phyloP scores from a whole-genome alignment of 2,329 filamentous ascomycete species.

The Dactylellina haptotyla region DNA sequence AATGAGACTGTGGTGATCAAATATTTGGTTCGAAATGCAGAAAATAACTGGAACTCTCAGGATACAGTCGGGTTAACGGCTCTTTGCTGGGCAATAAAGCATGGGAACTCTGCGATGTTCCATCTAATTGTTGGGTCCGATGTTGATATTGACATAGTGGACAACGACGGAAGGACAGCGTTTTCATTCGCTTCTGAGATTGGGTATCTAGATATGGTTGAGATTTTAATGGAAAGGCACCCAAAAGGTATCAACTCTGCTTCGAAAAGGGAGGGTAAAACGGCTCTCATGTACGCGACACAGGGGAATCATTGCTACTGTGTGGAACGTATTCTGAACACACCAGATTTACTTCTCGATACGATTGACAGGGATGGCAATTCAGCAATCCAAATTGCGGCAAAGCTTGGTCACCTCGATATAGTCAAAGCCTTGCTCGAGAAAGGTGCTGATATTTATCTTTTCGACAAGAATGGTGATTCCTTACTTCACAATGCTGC shows the following conservation, averaged over 20 bases:
- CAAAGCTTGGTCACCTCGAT: not conserved
- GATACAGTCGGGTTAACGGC: slow-evolving; percentile 10
- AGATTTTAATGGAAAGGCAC: not conserved
- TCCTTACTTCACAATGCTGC: too few relatives aligned
- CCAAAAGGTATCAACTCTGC: not conserved
- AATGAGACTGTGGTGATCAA: slow-evolving; percentile 1
- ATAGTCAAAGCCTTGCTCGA: slow-evolving; percentile 1
- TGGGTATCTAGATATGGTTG: not conserved
- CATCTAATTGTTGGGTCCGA: not conserved
- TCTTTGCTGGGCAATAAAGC: slow-evolving; percentile 15
- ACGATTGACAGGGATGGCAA: not conserved
- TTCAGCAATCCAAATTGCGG: slow-evolving; percentile 10
- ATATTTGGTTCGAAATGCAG: not conserved
- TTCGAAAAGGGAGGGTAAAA: not conserved
- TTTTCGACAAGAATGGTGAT: too few relatives aligned
- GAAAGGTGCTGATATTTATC: not conserved
- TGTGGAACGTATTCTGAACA: not conserved
- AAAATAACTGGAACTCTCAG: not conserved
- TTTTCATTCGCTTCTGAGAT: slow-evolving; percentile 15
- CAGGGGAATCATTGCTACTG: not conserved
- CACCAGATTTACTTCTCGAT: not conserved
- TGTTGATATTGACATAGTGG: not conserved
- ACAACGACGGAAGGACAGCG: slow-evolving; percentile 1
- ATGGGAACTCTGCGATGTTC: slow-evolving; percentile 1
- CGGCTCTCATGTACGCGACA: slow-evolving; percentile 12